Conservation (phyloP, 1,284 basidiomycete genomes). For the Sporisorium iseilematis-ciliati region DNA sequence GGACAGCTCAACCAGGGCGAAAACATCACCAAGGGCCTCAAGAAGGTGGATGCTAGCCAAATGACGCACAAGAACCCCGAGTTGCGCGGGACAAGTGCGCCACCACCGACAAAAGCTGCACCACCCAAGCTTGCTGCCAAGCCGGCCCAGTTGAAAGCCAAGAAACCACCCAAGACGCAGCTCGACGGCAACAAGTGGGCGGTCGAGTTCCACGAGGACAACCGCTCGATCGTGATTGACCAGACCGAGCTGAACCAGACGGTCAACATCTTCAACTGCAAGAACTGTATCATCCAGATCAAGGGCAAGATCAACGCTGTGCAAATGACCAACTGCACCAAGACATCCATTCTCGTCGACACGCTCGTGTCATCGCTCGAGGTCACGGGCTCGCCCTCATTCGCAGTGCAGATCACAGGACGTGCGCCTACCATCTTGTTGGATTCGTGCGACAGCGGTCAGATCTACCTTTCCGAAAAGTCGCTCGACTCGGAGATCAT, state of each 20-base stretch:
- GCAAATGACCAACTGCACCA: slow-evolving; percentile 80
- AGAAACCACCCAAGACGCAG: slow-evolving; percentile 91
- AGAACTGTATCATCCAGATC: slow-evolving; percentile 86
- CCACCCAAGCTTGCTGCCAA: slow-evolving; percentile 58
- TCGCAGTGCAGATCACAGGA: slow-evolving; percentile 92
- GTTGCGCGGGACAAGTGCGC: slow-evolving; percentile 73
- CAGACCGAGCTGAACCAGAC: slow-evolving; percentile 85
- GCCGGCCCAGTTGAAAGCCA: slow-evolving; percentile 70
- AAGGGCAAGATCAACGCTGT: slow-evolving; percentile 97
- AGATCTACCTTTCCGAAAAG: slow-evolving; percentile 89
- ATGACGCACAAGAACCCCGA: slow-evolving; percentile 99
- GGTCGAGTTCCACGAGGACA: slow-evolving; percentile 93
- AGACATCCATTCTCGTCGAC: slow-evolving; percentile 89
- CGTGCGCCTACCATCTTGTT: slow-evolving; percentile 90
- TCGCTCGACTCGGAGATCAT: slow-evolving; percentile 87
- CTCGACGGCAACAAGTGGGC: slow-evolving; percentile 95
- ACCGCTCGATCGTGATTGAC: slow-evolving; percentile 80
- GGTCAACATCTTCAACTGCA: slow-evolving; percentile 91
- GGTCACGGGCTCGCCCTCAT: slow-evolving; percentile 90
- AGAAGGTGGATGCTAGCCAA: slow-evolving; percentile 93
- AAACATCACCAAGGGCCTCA: slow-evolving; percentile 87
- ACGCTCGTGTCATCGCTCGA: slow-evolving; percentile 90
- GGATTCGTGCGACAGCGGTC: slow-evolving; percentile 93
- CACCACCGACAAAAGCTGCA: slow-evolving; percentile 38
- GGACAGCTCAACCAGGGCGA: slow-evolving; percentile 90